A percentile compares a stretch with the other conserved stretches of the same genome.
Conservation (phyloP, 345 rosid species). For the Tarenaya hassleriana region DNA sequence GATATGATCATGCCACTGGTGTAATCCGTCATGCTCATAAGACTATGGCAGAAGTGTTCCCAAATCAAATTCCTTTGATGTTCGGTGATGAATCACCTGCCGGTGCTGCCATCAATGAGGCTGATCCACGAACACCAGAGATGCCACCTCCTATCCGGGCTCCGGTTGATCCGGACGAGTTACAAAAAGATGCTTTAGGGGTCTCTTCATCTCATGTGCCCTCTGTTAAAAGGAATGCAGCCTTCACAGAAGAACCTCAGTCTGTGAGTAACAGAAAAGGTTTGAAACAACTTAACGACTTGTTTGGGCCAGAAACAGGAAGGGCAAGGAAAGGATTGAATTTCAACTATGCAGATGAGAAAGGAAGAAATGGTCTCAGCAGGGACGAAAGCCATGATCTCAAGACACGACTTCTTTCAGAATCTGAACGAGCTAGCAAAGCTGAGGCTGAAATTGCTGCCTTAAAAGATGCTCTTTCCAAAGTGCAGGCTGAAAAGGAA, state of each 20-base stretch:
- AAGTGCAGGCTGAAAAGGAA: slow-evolving; percentile 87
- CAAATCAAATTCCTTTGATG: slow-evolving; percentile 69
- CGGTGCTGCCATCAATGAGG: slow-evolving; percentile 34
- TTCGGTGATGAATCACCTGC: slow-evolving; percentile 60
- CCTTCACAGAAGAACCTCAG: slow-evolving; percentile 46
- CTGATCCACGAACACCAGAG: slow-evolving; percentile 77
- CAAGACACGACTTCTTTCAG: slow-evolving; percentile 40
- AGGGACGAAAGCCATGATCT: slow-evolving; percentile 25
- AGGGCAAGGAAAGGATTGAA: slow-evolving; percentile 70
- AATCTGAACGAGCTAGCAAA: slow-evolving; percentile 53
- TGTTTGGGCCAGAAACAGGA: slow-evolving; percentile 45
- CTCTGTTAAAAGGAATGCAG: slow-evolving; percentile 51
- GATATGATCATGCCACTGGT: slow-evolving; percentile 95
- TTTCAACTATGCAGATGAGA: slow-evolving; percentile 54
- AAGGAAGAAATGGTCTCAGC: slow-evolving; percentile 27
- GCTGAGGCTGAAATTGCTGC: slow-evolving; percentile 69
- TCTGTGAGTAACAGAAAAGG: slow-evolving; percentile 35
- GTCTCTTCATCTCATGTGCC: slow-evolving; percentile 37
- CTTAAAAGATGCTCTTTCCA: slow-evolving; percentile 70
- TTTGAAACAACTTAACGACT: slow-evolving; percentile 44
- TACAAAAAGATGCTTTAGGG: slow-evolving; percentile 56
- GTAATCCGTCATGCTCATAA: slow-evolving; percentile 86
- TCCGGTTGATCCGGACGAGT: slow-evolving; percentile 46
- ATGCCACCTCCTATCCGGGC: slow-evolving; percentile 40
- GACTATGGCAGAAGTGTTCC: slow-evolving; percentile 92